Evolutionary conservation across 306 rosid species (phyloP), one percentile per base, ranked within the genome.

Genomic region (Fagus crenata): DNA sequence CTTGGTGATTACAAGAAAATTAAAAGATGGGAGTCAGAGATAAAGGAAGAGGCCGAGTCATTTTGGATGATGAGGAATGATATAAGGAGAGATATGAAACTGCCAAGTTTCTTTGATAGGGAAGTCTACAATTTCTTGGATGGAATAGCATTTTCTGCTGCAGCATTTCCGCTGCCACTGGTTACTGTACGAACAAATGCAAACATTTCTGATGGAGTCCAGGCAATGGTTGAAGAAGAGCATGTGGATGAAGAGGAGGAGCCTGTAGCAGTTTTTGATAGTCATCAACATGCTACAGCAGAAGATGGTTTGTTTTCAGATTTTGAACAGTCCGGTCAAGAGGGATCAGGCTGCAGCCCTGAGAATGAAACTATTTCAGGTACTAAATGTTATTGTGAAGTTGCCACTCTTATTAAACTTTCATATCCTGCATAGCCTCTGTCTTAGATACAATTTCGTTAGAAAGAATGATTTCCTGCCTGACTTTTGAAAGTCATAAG

Each of bases 31-130:
- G 88, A 87, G 35, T 33, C 86, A 0, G 1, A 9, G 22, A 2
- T 67, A 1, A 82, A 80, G 60, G 81, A 71, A 0, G 85, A 82
- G 51, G 18, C 58, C 14, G 88, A 82, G 7, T 87, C 86, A 0
- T 87, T 87, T 67, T 87, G 90, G 90, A 40, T 80, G 58, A 87
- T 84, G 90, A 84, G 86, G 15, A 84, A 77, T 35, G 85, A 81
- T 41, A 58, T 58, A 42, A 71, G 86, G 83, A 84, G 75, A 53
- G 90, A 82, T 4, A 84, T 55, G 37, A 87, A 84, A 1, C 53
- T 87, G 39, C 88, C 90, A 0, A 83, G 90, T 53, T 87, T 79
- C 78, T 84, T 87, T 61, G 90, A 87, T 31, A 14, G 75, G 18
- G 86, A 82, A 39, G 86, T 87, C 17, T 87, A 77, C 14, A 81